Conservation (phyloP, 2,329 filamentous ascomycete species). For the Clarireedia hainanense region DNA sequence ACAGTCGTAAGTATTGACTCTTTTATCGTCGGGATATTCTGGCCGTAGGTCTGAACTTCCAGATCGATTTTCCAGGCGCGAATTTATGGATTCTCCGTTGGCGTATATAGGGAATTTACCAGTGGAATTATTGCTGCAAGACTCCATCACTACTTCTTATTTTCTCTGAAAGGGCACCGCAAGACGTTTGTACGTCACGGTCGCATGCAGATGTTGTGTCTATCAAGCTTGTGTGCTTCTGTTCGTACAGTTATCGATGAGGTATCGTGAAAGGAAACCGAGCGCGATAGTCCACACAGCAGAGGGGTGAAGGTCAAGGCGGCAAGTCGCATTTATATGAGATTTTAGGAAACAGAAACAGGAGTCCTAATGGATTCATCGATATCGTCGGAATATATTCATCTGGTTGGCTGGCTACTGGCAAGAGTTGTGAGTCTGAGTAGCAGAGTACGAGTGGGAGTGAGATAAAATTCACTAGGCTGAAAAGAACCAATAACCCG, state of each 20-base stretch:
- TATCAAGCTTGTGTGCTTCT: slow-evolving; percentile 12
- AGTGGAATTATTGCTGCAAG: slow-evolving; percentile 28
- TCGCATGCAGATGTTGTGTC: slow-evolving; percentile 23
- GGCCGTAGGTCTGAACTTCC: slow-evolving; percentile 16
- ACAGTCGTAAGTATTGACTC: slow-evolving; percentile 3
- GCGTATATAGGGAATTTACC: slow-evolving; percentile 23
- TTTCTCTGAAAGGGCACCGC: background rate
- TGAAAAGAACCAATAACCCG: too few species aligned
- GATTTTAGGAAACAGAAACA: background rate
- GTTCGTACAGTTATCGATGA: background rate
- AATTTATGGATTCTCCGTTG: slow-evolving; percentile 4
- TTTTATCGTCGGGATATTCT: slow-evolving; percentile 5
- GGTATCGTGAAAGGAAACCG: too few species aligned
- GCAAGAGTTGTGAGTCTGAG: background rate
- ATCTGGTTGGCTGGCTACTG: background rate
- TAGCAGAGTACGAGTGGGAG: background rate
- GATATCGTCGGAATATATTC: too few species aligned
- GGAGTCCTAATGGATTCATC: background rate
- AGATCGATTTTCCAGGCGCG: slow-evolving; percentile 5
- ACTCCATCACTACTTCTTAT: slow-evolving; percentile 28
- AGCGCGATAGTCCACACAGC: too few species aligned
- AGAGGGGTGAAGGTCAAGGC: background rate
- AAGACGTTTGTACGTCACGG: slow-evolving; percentile 10
- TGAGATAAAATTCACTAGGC: background rate
- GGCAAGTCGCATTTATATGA: background rate